A percentile compares a stretch with the other conserved stretches of the same genome.
Conservation (phyloP, 2,329 filamentous ascomycete species). For the Pezicula radicicola region DNA sequence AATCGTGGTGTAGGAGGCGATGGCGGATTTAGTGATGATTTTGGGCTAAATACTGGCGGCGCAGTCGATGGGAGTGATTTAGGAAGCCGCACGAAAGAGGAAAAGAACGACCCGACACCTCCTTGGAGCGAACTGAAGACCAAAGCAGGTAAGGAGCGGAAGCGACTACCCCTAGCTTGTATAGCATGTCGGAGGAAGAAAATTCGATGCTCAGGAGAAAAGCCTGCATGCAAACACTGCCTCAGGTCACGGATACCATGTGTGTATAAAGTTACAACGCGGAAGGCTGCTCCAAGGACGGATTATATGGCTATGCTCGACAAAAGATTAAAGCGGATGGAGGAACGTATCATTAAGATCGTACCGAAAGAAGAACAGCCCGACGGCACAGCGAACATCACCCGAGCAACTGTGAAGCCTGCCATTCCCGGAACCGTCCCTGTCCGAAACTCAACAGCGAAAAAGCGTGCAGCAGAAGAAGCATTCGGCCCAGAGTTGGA, state of each 20-base stretch:
- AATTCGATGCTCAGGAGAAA: slow-evolving; percentile 96
- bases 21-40: slow-evolving; percentile 45
- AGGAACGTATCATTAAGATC: slow-evolving; percentile 94
- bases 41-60: slow-evolving; percentile 46
- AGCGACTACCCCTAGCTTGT: slow-evolving; percentile 87
- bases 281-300: slow-evolving; percentile 89
- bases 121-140: slow-evolving; percentile 83
- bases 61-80: slow-evolving; percentile 52
- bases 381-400: slow-evolving; percentile 59
- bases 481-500: slow-evolving; percentile 82
- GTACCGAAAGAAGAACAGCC: slow-evolving; percentile 84
- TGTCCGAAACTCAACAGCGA: slow-evolving; percentile 52
- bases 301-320: slow-evolving; percentile 99
- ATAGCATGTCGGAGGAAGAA: slow-evolving; percentile 97
- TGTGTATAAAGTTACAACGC: slow-evolving; percentile 94
- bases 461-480: slow-evolving; percentile 82
- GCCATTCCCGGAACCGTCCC: slow-evolving; percentile 56
- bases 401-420: slow-evolving; percentile 82
- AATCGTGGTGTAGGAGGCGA: slow-evolving; percentile 22
- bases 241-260: slow-evolving; percentile 89
- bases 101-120: slow-evolving; percentile 56
- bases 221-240: slow-evolving; percentile 96
- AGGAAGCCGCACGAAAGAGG: slow-evolving; percentile 51
- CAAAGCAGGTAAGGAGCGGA: slow-evolving; percentile 93
- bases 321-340: slow-evolving; percentile 93